Conservation (phyloP, 2,329 filamentous ascomycete species). For the Aspergillus intermedius region DNA sequence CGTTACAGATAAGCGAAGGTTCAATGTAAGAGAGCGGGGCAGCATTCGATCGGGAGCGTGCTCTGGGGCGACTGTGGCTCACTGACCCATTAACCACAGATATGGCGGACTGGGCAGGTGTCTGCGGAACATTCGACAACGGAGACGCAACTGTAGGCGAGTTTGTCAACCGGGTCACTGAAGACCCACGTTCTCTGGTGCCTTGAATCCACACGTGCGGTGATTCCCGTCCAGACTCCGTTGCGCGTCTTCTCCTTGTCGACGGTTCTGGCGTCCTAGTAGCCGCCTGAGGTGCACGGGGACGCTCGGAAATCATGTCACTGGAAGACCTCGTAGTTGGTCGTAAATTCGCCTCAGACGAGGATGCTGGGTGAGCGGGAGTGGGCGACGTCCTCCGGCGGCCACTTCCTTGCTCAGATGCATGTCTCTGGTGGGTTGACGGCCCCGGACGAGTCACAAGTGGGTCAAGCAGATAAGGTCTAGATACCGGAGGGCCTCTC, state of each 20-base stretch:
- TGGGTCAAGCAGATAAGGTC: constrained; percentile 30
- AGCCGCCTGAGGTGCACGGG: constrained; percentile 20
- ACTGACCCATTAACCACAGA: constrained; percentile 3
- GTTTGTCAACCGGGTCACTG: constrained; percentile 16
- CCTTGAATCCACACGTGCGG: constrained; percentile 19
- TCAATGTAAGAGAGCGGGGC: constrained; percentile 51
- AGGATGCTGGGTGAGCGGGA: constrained; percentile 24
- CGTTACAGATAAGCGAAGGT: constrained; percentile 65
- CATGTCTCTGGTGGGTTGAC: constrained; percentile 26
- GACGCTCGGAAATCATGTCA: constrained; percentile 29
- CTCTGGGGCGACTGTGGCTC: constrained; percentile 21
- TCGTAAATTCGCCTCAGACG: constrained; percentile 28
- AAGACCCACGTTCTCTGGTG: constrained; percentile 16
- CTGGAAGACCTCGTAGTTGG: constrained; percentile 30
- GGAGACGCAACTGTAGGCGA: constrained; percentile 18
- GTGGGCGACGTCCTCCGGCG: constrained; percentile 30
- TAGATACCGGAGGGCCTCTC: constrained; percentile 22
- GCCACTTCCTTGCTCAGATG: constrained; percentile 29
- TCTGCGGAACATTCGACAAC: constrained; percentile 2
- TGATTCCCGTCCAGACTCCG: constrained; percentile 25
- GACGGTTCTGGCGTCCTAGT: constrained; percentile 18
- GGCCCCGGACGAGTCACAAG: constrained; percentile 14
- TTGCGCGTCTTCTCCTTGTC: constrained; percentile 24
- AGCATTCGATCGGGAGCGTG: constrained; percentile 25
- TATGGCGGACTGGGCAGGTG: background rate